Conservation (phyloP, 2,329 filamentous ascomycete species). For the Colletotrichum sp. region DNA sequence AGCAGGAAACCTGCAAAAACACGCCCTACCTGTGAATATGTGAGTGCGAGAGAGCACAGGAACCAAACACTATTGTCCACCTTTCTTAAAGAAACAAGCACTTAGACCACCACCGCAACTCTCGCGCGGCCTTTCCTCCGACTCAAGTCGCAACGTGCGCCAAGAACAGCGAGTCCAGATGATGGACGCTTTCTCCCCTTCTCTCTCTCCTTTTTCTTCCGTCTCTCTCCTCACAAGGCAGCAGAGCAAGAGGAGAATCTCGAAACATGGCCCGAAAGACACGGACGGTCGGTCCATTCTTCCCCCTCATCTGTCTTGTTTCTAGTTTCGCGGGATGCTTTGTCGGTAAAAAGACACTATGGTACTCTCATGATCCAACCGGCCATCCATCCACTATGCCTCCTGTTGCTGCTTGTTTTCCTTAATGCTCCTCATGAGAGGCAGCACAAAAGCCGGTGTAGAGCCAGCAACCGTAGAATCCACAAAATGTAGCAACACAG, state of each 20-base stretch:
- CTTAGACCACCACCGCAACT: background rate
- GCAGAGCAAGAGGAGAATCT: background rate
- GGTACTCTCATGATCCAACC: background rate
- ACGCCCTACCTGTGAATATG: background rate
- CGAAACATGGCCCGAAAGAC: constrained; percentile 14
- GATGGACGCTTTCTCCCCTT: background rate
- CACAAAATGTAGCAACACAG: background rate
- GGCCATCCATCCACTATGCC: background rate
- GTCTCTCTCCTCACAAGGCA: too few relatives aligned
- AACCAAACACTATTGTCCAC: background rate
- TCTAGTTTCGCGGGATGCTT: background rate
- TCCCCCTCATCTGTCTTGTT: background rate
- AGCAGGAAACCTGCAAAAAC: background rate
- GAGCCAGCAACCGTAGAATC: background rate
- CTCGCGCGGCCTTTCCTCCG: background rate
- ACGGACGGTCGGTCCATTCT: background rate
- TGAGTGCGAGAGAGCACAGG: background rate
- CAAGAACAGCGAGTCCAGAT: constrained; percentile 17
- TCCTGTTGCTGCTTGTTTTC: background rate
- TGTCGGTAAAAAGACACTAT: background rate
- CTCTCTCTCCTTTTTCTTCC: too few relatives aligned
- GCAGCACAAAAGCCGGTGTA: background rate
- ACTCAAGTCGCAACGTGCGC: constrained; percentile 17
- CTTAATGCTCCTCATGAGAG: background rate
- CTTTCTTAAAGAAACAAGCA: background rate